Evolutionary conservation across 495 filamentous ascomycete genomes (phyloP), one percentile per base, ranked within the genome.

Genomic region (Annulohypoxylon bovei): DNA sequence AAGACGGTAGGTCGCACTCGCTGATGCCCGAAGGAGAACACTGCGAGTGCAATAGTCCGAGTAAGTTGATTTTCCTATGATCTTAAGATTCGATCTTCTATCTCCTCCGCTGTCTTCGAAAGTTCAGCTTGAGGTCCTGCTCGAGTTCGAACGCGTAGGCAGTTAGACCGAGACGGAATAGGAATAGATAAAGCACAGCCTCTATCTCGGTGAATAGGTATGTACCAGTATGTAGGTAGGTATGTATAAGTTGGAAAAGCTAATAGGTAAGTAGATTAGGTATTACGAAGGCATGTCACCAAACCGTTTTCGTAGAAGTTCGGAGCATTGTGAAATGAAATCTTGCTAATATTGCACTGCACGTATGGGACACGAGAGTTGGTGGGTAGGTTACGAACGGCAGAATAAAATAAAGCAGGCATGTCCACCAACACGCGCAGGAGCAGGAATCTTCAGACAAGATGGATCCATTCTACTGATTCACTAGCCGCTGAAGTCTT

Each of bases 401-500:
- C 7, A 40, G 4, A 16, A 39, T 1, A 33, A 56, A 40, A 39
- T 35, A 39, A 56, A 39, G 16, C 6, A 54, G 28, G 9, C 22
- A 39, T 30, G 22, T 54, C 46, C 39, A 47, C 23, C 16, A 39
- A 32, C n/a, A 53, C 14, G 35, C 42, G 40, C 32, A 20, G n/a
- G n/a, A n/a, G n/a, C 28, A 35, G 28, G 22, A 47, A 56, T 25
- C 28, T 35, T 30, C 25, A 12, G 6, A 25, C 14, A 50, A 32
- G 6, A n/a, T n/a, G n/a, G n/a, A n/a, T 9, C 22, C 47, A 52
- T 52, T 25, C 20, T 33, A 53, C 6, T 23, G n/a, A 55, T 25
- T 53, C 54, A 27, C 27, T 65, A 61, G 55, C 46, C 49, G 59
- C 61, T 35, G 37, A 40, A 42, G n/a, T 11, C 30, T 53, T 32